Evolutionary conservation across 78 protist genomes (phyloP).

Genomic region (Chrysochromulina tobinii): DNA sequence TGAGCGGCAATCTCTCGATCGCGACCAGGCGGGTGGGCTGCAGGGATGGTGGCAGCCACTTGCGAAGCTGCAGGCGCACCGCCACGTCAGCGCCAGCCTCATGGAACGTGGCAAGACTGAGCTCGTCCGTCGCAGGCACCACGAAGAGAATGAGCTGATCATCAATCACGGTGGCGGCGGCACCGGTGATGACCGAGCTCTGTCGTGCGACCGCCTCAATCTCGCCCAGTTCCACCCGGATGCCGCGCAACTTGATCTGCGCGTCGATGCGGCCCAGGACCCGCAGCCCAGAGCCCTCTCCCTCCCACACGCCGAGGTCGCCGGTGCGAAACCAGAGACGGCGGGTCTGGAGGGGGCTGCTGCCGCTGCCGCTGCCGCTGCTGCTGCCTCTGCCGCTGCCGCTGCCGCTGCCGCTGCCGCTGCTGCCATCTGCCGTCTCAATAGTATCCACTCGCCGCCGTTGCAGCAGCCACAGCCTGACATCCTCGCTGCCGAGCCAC

Average conservation of each 20-base stretch:
- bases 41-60: neutral
- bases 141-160: neutral
- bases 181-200: neutral
- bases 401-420: too few species aligned
- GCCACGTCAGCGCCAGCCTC: neutral
- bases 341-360: too few species aligned
- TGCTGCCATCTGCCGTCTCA: too few species aligned
- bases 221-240: neutral
- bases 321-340: neutral
- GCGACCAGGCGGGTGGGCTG: neutral
- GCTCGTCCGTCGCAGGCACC: neutral
- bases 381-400: too few species aligned
- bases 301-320: neutral
- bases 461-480: too few species aligned
- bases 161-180: neutral
- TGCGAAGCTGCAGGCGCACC: neutral
- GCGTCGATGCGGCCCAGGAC: neutral
- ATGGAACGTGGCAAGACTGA: neutral
- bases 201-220: neutral
- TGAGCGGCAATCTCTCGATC: neutral
- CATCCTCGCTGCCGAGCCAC: too few species aligned
- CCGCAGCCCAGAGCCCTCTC: neutral
- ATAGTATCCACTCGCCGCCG: too few species aligned
- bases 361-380: too few species aligned
- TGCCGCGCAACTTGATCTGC: constrained; percentile 5